Conservation (phyloP, 2,329 filamentous ascomycete genomes). For the Aureobasidium sp. region DNA sequence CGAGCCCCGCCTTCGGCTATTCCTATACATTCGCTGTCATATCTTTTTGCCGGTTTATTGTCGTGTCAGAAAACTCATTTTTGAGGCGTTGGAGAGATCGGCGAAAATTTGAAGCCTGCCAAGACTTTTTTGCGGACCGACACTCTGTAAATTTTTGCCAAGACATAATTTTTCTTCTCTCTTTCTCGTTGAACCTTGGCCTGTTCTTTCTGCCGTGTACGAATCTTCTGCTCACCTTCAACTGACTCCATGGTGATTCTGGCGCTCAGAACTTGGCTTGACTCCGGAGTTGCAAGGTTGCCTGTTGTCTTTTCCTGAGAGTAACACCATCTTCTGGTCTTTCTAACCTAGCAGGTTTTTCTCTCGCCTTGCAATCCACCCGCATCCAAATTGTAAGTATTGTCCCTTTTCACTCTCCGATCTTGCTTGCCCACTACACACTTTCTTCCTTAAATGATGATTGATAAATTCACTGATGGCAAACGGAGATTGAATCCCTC, state of each 20-base stretch:
- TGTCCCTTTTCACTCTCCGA: neutral
- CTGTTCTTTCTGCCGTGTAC: neutral
- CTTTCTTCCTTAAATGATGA: neutral
- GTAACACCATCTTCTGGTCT: neutral
- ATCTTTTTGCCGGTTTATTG: neutral
- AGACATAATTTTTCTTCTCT: neutral
- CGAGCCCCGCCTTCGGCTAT: slow-evolving; percentile 25
- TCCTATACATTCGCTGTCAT: slow-evolving; percentile 16
- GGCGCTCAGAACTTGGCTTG: neutral
- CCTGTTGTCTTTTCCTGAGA: neutral
- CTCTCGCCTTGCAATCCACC: neutral
- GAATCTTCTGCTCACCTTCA: neutral
- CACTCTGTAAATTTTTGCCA: neutral
- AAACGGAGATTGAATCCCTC: slow-evolving; percentile 11
- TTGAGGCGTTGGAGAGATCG: neutral
- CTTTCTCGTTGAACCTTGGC: neutral
- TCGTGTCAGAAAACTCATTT: neutral
- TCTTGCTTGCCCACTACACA: neutral
- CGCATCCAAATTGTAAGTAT: neutral
- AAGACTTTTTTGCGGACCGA: neutral
- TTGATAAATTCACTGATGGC: slow-evolving; percentile 7
- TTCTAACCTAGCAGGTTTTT: neutral
- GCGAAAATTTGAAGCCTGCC: neutral
- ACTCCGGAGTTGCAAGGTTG: neutral
- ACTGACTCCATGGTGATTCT: neutral